Conservation (phyloP, 257 asterid species). For the Agastache rugosa region DNA sequence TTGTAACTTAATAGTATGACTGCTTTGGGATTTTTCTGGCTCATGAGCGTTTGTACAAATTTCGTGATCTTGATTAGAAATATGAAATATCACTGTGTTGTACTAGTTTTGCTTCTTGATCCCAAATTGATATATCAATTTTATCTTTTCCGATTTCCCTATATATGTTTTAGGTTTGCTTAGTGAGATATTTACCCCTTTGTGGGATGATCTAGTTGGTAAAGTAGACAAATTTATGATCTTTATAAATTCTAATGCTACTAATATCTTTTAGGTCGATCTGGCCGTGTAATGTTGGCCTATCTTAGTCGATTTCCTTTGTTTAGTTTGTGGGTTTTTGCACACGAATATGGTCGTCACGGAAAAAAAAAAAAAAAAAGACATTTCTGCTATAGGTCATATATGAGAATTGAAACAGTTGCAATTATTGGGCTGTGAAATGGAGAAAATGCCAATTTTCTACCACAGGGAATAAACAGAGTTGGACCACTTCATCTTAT, state of each 20-base stretch:
- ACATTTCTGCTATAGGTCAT: conserved; percentile 2
- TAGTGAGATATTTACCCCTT: background rate
- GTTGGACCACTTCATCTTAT: conserved; percentile 15
- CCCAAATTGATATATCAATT: background rate
- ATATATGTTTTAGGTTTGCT: background rate
- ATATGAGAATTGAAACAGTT: background rate
- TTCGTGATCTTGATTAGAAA: conserved; percentile 32
- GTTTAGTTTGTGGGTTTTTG: background rate
- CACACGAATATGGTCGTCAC: background rate
- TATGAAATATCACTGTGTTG: conserved; percentile 22
- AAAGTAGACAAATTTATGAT: too few relatives aligned
- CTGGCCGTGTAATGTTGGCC: background rate
- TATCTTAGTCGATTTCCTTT: background rate
- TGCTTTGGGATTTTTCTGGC: conserved; percentile 29
- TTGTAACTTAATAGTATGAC: conserved; percentile 35
- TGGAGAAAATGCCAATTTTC: conserved; percentile 25
- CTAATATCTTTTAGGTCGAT: background rate
- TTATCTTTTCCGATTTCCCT: background rate
- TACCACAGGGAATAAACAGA: conserved; percentile 1
- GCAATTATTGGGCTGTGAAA: conserved; percentile 26
- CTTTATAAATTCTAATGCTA: background rate
- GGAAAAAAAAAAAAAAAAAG: background rate
- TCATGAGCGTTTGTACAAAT: conserved; percentile 42
- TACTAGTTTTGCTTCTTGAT: conserved; percentile 26
- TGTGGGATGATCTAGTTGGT: background rate